Evolutionary conservation across 441 rosid genomes (phyloP).

Genomic region (Pelargonium australe): DNA sequence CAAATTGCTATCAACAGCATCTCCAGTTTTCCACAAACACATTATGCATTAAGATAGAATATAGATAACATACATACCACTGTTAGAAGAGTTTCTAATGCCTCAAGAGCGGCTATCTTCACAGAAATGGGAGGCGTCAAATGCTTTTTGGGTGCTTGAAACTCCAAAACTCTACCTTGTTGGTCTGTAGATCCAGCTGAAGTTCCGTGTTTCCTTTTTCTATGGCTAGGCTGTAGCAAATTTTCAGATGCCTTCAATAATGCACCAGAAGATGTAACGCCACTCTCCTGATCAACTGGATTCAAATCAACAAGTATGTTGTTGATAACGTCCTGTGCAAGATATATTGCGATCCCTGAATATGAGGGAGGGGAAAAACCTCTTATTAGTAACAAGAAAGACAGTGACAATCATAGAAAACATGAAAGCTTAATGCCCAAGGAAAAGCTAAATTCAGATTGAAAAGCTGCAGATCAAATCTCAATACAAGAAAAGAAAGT

Average conservation of each 20-base stretch:
- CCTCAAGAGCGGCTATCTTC: constrained; percentile 75
- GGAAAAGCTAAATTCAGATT: not conserved
- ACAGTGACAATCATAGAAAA: not conserved
- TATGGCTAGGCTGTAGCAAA: constrained; percentile 30
- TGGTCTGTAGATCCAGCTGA: constrained; percentile 35
- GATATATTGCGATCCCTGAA: constrained; percentile 65
- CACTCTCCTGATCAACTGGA: constrained; percentile 27
- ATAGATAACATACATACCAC: constrained; percentile 44
- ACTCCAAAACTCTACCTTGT: constrained; percentile 33
- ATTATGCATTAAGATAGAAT: not conserved
- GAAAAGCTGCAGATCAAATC: not conserved
- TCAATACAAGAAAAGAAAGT: not conserved
- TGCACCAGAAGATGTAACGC: constrained; percentile 22
- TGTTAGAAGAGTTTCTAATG: constrained; percentile 63
- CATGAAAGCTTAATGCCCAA: not conserved
- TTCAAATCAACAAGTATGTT: constrained; percentile 53
- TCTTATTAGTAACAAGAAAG: constrained; percentile 16
- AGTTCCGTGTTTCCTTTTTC: constrained; percentile 60
- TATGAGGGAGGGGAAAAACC: constrained; percentile 10
- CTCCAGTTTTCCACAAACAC: not conserved
- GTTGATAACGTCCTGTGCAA: constrained; percentile 53
- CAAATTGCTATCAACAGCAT: not conserved
- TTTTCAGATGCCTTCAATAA: constrained; percentile 27
- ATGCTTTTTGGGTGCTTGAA: constrained; percentile 30
- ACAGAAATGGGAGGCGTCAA: constrained; percentile 33